These are phyloP conservation scores for Spinellus fusiger DNA, from an alignment of 192 early-diverging fungal genomes.

Conservation along the genomic window DNA sequence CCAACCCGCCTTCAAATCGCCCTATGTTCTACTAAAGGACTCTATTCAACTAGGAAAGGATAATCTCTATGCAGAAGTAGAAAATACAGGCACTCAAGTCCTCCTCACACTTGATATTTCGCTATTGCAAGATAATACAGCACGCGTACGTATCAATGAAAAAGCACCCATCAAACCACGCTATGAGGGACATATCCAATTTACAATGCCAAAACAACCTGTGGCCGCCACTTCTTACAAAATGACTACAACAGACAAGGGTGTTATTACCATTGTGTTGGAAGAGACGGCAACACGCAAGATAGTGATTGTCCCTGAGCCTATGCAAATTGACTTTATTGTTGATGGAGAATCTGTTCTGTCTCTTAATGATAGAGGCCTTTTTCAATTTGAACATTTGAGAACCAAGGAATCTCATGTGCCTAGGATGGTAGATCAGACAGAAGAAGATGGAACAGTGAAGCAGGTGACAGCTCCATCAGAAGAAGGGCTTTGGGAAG, in stretches of 20 bases:
- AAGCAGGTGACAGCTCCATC: slow-evolving; percentile 35
- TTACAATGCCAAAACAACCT: slow-evolving; percentile 45
- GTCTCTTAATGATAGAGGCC: slow-evolving; percentile 75
- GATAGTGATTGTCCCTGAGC: slow-evolving; percentile 47
- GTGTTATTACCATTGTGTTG: slow-evolving; percentile 35
- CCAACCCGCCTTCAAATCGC: slow-evolving; percentile 33
- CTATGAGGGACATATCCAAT: slow-evolving; percentile 59
- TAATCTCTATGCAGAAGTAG: slow-evolving; percentile 38
- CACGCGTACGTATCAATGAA: slow-evolving; percentile 62
- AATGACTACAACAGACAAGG: slow-evolving; percentile 12
- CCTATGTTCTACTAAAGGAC: slow-evolving; percentile 57
- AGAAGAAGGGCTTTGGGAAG: slow-evolving; percentile 69
- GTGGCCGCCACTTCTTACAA: slow-evolving; percentile 5
- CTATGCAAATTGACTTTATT: slow-evolving; percentile 57
- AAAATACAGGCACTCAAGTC: slow-evolving; percentile 39
- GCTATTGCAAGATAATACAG: slow-evolving; percentile 50
- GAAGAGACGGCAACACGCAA: slow-evolving; percentile 27
- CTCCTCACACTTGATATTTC: slow-evolving; percentile 43
- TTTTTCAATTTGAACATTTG: slow-evolving; percentile 81
- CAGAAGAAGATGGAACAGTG: slow-evolving; percentile 23
- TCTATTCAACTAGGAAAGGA: slow-evolving; percentile 49
- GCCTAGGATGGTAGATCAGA: slow-evolving; percentile 40
- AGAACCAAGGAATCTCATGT: slow-evolving; percentile 45
- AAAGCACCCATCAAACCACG: slow-evolving; percentile 57
- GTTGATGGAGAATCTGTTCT: slow-evolving; percentile 53